phyloP scores from a whole-genome alignment of 2,329 filamentous ascomycete genomes.

The Cercospora sojina region DNA sequence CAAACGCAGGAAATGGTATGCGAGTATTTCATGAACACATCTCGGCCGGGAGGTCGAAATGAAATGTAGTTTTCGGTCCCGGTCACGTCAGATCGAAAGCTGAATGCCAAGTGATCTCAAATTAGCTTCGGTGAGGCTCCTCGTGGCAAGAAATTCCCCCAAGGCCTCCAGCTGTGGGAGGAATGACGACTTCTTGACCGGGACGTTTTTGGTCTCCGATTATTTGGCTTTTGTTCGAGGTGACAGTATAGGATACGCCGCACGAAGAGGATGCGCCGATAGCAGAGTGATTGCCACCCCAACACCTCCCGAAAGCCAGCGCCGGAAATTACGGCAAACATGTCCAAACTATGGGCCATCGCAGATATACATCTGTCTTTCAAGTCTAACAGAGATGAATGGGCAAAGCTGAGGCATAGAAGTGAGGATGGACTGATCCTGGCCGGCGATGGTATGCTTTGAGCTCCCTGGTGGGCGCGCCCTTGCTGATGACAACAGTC shows the following conservation, averaged over 20 bases:
- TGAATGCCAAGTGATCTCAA: slow-evolving; percentile 10
- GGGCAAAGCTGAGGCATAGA: slow-evolving; percentile 42
- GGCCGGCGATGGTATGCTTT: slow-evolving; percentile 42
- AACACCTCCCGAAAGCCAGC: not conserved
- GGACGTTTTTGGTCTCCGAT: not conserved
- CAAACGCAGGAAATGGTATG: not conserved
- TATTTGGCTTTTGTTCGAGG: not conserved
- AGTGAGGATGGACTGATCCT: slow-evolving; percentile 49
- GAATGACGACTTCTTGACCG: not conserved
- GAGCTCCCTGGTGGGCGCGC: not conserved
- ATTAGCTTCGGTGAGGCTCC: slow-evolving; percentile 10
- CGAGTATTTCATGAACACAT: not conserved
- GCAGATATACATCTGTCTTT: slow-evolving; percentile 50
- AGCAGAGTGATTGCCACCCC: not conserved
- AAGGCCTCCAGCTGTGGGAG: slow-evolving; percentile 1
- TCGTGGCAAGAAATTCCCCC: not conserved
- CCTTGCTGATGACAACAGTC: slow-evolving; percentile 29
- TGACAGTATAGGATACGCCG: not conserved
- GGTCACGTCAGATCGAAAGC: slow-evolving; percentile 5
- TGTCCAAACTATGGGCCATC: slow-evolving; percentile 45
- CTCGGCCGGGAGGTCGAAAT: not conserved
- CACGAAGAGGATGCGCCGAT: not conserved
- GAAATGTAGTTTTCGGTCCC: not conserved
- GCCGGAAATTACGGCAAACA: not conserved
- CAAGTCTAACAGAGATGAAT: slow-evolving; percentile 48